phyloP scores from a whole-genome alignment of 148 eudicot genomes.

The Cornus kousa region DNA sequence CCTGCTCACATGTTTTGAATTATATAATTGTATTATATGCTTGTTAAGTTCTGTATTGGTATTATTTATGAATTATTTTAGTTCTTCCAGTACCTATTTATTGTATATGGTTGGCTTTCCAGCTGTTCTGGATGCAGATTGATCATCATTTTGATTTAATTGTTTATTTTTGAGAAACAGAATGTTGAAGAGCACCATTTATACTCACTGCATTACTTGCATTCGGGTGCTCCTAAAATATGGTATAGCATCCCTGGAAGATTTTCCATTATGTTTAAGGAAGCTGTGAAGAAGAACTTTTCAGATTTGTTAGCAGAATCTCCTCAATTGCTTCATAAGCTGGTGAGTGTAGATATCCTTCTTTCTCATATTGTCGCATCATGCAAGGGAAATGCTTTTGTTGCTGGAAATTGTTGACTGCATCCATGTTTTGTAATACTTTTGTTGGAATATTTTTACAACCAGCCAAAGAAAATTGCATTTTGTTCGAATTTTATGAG shows the following conservation, averaged over 20 bases:
- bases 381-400: background rate
- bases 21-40: background rate
- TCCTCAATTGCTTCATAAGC: constrained; percentile 36
- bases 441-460: background rate
- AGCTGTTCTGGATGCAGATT: background rate
- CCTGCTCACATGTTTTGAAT: background rate
- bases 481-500: background rate
- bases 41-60: background rate
- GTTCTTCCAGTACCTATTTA: constrained; percentile 10
- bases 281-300: constrained; percentile 45
- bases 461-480: background rate
- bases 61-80: background rate
- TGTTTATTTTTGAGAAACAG: constrained; percentile 32
- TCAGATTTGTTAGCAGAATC: constrained; percentile 30
- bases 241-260: constrained; percentile 69
- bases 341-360: constrained; percentile 40
- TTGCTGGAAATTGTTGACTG: background rate
- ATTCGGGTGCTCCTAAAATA: constrained; percentile 65
- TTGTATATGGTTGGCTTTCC: background rate
- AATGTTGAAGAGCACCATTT: constrained; percentile 63
- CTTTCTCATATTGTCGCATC: constrained; percentile 6
- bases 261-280: constrained; percentile 49
- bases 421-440: background rate
- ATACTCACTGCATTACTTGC: constrained; percentile 61
- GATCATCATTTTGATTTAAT: constrained; percentile 7